Conservation (phyloP, 2,329 filamentous ascomycete species). For the Colletotrichum shisoi region DNA sequence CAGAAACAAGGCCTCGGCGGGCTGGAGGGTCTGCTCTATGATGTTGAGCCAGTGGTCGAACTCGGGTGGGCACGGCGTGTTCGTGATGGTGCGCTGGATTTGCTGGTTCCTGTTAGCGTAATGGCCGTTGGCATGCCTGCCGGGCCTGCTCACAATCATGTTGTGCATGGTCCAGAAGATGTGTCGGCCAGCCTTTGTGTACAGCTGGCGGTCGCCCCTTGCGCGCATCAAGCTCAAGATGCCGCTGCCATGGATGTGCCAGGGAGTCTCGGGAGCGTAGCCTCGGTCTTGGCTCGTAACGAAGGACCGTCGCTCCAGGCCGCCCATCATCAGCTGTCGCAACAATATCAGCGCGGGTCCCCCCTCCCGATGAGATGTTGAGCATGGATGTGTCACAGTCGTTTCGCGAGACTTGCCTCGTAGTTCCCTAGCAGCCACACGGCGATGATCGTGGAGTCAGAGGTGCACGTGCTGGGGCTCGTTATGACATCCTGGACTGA, state of each 20-base stretch:
- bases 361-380: background rate
- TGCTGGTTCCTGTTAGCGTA: slow-evolving; percentile 44
- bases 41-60: slow-evolving; percentile 49
- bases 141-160: slow-evolving; percentile 48
- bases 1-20: slow-evolving; percentile 25
- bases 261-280: slow-evolving; percentile 35
- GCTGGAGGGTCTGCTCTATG: slow-evolving; percentile 39
- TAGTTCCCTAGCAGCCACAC: slow-evolving; percentile 54
- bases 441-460: slow-evolving; percentile 50
- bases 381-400: background rate
- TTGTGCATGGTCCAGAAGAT: slow-evolving; percentile 53
- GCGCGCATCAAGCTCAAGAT: slow-evolving; percentile 50
- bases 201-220: slow-evolving; percentile 45
- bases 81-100: slow-evolving; percentile 49
- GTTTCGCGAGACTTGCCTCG: slow-evolving; percentile 45
- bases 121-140: too few relatives aligned
- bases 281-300: background rate
- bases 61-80: slow-evolving; percentile 49
- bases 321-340: slow-evolving; percentile 50
- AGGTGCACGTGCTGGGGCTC: slow-evolving; percentile 43
- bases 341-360: background rate
- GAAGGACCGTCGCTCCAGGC: slow-evolving; percentile 41
- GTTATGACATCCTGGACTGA: slow-evolving; percentile 51
- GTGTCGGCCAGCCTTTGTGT: slow-evolving; percentile 42
- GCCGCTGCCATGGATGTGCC: slow-evolving; percentile 51